Percentiles rank a stretch among this genome's conserved stretches.
Evolutionary conservation across 768 basidiomycete genomes (phyloP).

Genomic region (Suillus plorans): DNA sequence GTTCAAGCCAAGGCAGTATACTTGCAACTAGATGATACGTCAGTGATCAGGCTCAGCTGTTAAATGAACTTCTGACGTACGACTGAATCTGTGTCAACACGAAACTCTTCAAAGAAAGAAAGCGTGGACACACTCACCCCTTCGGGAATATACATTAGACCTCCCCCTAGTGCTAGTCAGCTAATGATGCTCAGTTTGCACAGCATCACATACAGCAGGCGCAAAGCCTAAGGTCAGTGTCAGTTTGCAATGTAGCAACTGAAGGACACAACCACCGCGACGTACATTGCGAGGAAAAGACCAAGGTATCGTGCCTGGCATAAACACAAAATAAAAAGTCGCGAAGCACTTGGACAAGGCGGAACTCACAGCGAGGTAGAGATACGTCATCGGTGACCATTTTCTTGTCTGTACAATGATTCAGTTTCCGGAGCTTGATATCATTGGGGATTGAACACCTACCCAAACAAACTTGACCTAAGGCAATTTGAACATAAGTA

Average conservation of each 20-base stretch:
- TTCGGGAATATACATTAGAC: background rate
- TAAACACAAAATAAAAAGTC: background rate
- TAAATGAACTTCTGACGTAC: background rate
- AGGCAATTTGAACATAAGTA: background rate
- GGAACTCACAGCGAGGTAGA: background rate
- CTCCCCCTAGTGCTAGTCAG: constrained; percentile 3
- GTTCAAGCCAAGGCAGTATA: background rate
- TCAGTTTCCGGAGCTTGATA: background rate
- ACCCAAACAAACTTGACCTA: constrained; percentile 3
- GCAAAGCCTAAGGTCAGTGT: background rate
- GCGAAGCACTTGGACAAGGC: background rate
- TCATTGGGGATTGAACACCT: background rate
- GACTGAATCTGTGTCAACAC: background rate
- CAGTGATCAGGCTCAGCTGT: background rate
- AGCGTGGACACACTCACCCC: background rate
- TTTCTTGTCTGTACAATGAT: background rate
- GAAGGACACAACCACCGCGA: background rate
- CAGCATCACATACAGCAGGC: background rate
- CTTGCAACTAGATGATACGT: background rate
- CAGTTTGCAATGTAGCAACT: background rate
- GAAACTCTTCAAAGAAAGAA: background rate
- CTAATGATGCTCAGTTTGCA: background rate
- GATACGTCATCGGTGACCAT: background rate
- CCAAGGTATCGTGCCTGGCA: background rate
- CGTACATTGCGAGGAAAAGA: background rate